Conservation (phyloP, 2,329 filamentous ascomycete species). For the Verticillium nubilum region DNA sequence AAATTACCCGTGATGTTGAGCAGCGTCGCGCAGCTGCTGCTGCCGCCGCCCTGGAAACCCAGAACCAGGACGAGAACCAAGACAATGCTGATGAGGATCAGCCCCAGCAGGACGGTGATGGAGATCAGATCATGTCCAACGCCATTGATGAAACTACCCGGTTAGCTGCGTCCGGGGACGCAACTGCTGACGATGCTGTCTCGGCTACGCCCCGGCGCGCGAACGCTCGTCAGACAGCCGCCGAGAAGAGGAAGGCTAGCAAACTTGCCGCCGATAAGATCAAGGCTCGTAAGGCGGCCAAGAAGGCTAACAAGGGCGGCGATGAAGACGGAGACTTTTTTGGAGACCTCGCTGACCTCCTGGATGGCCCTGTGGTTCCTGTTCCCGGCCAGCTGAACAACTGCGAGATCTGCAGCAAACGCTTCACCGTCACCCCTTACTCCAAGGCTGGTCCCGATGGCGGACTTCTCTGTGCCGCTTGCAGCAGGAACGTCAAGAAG, state of each 20-base stretch:
- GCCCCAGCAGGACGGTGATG: background rate
- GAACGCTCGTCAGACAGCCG: slow-evolving; percentile 12
- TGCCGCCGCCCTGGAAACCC: background rate
- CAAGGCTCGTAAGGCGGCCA: slow-evolving; percentile 54
- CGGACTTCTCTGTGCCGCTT: slow-evolving; percentile 77
- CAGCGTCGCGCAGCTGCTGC: slow-evolving; percentile 30
- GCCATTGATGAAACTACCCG: slow-evolving; percentile 8
- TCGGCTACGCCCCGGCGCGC: slow-evolving; percentile 11
- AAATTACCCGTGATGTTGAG: slow-evolving; percentile 47
- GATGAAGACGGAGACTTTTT: slow-evolving; percentile 48
- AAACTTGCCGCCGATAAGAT: slow-evolving; percentile 54
- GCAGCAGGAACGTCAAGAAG: slow-evolving; percentile 68
- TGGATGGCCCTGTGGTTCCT: slow-evolving; percentile 43
- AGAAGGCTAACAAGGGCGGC: slow-evolving; percentile 43
- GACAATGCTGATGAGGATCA: background rate
- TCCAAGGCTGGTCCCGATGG: slow-evolving; percentile 77
- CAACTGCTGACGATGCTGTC: slow-evolving; percentile 13
- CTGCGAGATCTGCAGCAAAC: slow-evolving; percentile 77
- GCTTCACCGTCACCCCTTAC: slow-evolving; percentile 91
- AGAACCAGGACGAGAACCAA: background rate
- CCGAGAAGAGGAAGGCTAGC: slow-evolving; percentile 39
- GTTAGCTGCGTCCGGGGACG: slow-evolving; percentile 20
- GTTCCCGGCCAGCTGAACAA: slow-evolving; percentile 84
- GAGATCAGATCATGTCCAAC: background rate
- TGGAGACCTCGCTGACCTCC: slow-evolving; percentile 34